These are phyloP conservation scores for Fusarium transvaalense DNA, from an alignment of 2,329 filamentous ascomycete genomes.

Conservation along the genomic window DNA sequence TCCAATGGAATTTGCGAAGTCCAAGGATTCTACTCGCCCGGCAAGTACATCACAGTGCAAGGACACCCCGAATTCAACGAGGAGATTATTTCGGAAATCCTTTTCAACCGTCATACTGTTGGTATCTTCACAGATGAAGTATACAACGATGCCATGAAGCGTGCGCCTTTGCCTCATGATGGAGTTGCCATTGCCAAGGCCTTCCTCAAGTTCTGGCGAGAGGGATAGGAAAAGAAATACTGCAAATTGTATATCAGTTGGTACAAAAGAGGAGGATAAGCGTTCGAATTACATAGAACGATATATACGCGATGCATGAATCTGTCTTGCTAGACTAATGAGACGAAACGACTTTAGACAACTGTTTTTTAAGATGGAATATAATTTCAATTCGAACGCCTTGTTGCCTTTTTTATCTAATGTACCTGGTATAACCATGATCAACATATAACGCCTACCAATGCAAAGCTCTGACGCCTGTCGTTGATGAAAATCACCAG, in stretches of 20 bases:
- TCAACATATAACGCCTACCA: slow-evolving; percentile 32
- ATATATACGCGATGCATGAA: slow-evolving; percentile 5
- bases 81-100: slow-evolving; percentile 56
- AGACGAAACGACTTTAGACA: slow-evolving; percentile 11
- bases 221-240: slow-evolving; percentile 53
- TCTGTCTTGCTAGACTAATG: slow-evolving; percentile 19
- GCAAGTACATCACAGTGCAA: slow-evolving; percentile 58
- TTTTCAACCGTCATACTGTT: slow-evolving; percentile 67
- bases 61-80: slow-evolving; percentile 62
- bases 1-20: slow-evolving; percentile 57
- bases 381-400: background rate
- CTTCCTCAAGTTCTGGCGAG: slow-evolving; percentile 81
- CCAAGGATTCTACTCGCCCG: slow-evolving; percentile 59
- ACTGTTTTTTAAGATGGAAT: background rate
- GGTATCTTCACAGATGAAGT: slow-evolving; percentile 79
- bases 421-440: slow-evolving; percentile 2
- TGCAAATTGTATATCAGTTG: background rate
- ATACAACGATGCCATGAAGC: slow-evolving; percentile 75
- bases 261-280: slow-evolving; percentile 10
- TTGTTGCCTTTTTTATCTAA: background rate
- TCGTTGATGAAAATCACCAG: slow-evolving; percentile 3
- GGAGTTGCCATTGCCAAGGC: slow-evolving; percentile 79
- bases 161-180: slow-evolving; percentile 78
- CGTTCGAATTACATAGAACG: slow-evolving; percentile 17
- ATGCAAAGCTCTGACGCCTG: slow-evolving; percentile 28